These are phyloP conservation scores for Protomyces lactucae-debilis DNA, from an alignment of 1,139 yeast species.

Conservation along the genomic window DNA sequence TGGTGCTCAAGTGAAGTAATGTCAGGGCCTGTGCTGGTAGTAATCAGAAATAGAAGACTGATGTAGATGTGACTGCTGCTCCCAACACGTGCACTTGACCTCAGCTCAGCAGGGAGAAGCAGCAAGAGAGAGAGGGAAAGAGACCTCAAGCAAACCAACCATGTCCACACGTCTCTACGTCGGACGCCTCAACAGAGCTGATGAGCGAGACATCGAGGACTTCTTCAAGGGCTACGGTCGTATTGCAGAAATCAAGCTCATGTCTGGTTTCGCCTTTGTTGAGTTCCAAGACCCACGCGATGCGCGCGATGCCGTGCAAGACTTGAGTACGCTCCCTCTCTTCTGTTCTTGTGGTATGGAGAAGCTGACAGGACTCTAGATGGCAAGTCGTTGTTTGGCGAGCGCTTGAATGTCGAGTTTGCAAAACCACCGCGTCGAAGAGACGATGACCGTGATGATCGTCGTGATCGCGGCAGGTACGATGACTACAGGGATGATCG, in stretches of 20 bases:
- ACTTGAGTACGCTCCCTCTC: conserved; percentile 25
- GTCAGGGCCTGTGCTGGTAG: no score
- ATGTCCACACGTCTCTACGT: not conserved
- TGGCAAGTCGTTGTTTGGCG: conserved; percentile 36
- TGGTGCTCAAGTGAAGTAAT: not conserved
- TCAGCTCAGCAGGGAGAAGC: not conserved
- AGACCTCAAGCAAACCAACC: not conserved
- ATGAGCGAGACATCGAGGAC: conserved; percentile 19
- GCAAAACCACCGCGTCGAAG: conserved; percentile 37
- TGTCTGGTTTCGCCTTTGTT: conserved; percentile 34
- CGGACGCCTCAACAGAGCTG: conserved; percentile 7
- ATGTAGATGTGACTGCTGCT: not conserved
- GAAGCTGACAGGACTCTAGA: conserved; percentile 32
- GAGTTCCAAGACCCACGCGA: conserved; percentile 35
- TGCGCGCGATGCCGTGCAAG: conserved; percentile 35
- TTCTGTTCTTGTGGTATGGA: not conserved
- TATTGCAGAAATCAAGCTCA: conserved; percentile 33
- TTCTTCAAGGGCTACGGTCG: conserved; percentile 34
- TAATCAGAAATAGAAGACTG: not conserved
- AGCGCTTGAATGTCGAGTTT: conserved; percentile 38
- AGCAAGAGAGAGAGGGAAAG: not conserved
- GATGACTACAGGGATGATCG: conserved; percentile 16
- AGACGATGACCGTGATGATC: conserved; percentile 24
- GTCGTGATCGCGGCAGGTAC: not conserved
- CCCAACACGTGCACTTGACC: not conserved